Evolutionary conservation across 441 rosid genomes (phyloP).

Genomic region (Melianthus villosus): DNA sequence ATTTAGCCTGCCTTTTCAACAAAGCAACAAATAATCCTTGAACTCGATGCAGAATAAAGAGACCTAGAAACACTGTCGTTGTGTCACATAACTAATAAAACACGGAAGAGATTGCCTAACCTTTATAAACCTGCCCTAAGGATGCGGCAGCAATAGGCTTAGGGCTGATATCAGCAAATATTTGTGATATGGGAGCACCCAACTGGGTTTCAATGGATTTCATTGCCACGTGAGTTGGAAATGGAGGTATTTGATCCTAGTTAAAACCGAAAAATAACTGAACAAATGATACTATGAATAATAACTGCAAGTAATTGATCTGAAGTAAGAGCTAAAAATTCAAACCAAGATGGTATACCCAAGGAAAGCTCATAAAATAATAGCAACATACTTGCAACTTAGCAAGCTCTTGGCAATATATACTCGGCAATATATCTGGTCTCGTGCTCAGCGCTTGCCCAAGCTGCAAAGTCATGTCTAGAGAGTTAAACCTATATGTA

Average conservation of each 20-base stretch:
- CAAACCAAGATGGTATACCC: too few relatives aligned
- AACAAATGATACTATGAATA: conserved; percentile 5
- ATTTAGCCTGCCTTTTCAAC: conserved; percentile 14
- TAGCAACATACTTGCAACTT: conserved; percentile 55
- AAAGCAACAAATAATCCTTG: conserved; percentile 1
- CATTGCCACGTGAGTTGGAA: conserved; percentile 57
- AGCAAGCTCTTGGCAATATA: conserved; percentile 87
- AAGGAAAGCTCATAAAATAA: conserved; percentile 5
- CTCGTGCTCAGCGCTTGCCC: conserved; percentile 99
- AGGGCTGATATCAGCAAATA: conserved; percentile 78
- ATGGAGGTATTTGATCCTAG: conserved; percentile 95
- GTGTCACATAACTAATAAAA: conserved; percentile 2
- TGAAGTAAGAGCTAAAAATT: neutral
- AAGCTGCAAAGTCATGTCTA: conserved; percentile 39
- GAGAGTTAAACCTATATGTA: too few relatives aligned
- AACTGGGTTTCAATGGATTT: conserved; percentile 73
- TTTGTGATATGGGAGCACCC: conserved; percentile 48
- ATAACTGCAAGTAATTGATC: conserved; percentile 3
- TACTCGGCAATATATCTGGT: conserved; percentile 68
- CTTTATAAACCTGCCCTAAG: conserved; percentile 96
- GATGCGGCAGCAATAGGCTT: conserved; percentile 95
- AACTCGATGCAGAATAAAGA: neutral
- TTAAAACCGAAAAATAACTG: conserved; percentile 11
- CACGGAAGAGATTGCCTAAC: conserved; percentile 30
- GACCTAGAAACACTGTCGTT: conserved; percentile 5